Base-by-base conservation (phyloP, 306 rosid genomes). In the Corylus americana region DNA sequence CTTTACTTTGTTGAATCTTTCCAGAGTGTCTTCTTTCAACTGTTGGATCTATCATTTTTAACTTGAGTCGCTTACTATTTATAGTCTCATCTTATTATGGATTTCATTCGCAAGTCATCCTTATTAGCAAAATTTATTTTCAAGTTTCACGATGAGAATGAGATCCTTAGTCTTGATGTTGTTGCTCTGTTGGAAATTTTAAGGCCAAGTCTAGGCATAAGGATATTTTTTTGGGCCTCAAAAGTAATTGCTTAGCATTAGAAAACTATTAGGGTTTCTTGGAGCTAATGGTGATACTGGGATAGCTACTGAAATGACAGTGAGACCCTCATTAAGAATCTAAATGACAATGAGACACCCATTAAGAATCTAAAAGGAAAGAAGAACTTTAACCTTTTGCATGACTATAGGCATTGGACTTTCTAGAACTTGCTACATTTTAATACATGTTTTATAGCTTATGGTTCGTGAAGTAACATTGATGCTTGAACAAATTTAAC, bases 131-230 rank as follows among this genome's bases (percentile, higher is more conserved):
- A 27, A 61, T 61, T 61, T 61, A 61, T 25, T 27, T 61, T 11
- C 7, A 61, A 61, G 45, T 42, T 42, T 39, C 44, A 39, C 44
- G 4, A 4, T 42, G 45, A 42, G 17, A 25, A 62, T 27, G 39
- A 13, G 69, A 62, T 29, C 69, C 69, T 62, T 62, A 62, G 35
- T 62, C 44, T 29, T 11, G 69, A 62, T 62, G 37, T 62, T 62
- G 37, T 62, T 27, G 5, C 39, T 62, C 8, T 62, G 69, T 31
- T 62, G 42, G 42, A 29, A 62, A 62, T n/a, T 62, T 31, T 16
- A 29, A 13, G 35, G 39, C 7, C 11, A 62, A 62, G 14, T 29
- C 18, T 27, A 61, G 27, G n/a, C 35, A 17, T 62, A 62, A 25
- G 39, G 35, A 29, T 8, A 27, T 62, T 29, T n/a, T 29, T n/a